Conservation (phyloP, 1,139 yeast species). For the Saccharomycopsis phalli region DNA sequence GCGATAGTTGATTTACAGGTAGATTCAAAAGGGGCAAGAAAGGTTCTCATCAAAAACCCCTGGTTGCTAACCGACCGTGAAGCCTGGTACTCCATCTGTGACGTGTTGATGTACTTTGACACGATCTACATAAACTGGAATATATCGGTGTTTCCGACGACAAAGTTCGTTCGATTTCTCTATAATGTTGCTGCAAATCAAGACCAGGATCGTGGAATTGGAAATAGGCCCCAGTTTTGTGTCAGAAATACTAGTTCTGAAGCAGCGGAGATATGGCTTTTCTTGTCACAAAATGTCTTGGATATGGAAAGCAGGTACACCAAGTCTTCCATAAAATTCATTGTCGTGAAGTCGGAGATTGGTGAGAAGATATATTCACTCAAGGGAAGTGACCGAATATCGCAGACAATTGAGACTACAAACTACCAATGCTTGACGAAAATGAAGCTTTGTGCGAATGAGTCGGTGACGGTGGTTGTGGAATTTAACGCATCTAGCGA, state of each 20-base stretch:
- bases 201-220: background rate
- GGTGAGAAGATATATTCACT: slow-evolving; percentile 9
- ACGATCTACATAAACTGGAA: slow-evolving; percentile 67
- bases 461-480: slow-evolving; percentile 26
- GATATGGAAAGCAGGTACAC: background rate
- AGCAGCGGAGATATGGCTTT: slow-evolving; percentile 38
- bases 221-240: slow-evolving; percentile 40
- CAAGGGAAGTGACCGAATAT: slow-evolving; percentile 1
- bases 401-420: slow-evolving; percentile 17
- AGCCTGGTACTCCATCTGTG: slow-evolving; percentile 29
- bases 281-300: slow-evolving; percentile 33
- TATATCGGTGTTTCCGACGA: slow-evolving; percentile 24
- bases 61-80: slow-evolving; percentile 29
- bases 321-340: background rate
- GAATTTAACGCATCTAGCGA: slow-evolving; percentile 2
- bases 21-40: slow-evolving; percentile 23
- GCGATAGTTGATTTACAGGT: slow-evolving; percentile 33
- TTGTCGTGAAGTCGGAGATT: slow-evolving; percentile 2
- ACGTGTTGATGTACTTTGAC: slow-evolving; percentile 39
- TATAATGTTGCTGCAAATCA: slow-evolving; percentile 15
- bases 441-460: slow-evolving; percentile 23
- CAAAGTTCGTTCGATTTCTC: slow-evolving; percentile 27
- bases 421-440: slow-evolving; percentile 22
- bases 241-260: slow-evolving; percentile 31
- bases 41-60: slow-evolving; percentile 45